These are phyloP conservation scores for Auricularia cornea DNA, from an alignment of 768 basidiomycete genomes.

Conservation along the genomic window DNA sequence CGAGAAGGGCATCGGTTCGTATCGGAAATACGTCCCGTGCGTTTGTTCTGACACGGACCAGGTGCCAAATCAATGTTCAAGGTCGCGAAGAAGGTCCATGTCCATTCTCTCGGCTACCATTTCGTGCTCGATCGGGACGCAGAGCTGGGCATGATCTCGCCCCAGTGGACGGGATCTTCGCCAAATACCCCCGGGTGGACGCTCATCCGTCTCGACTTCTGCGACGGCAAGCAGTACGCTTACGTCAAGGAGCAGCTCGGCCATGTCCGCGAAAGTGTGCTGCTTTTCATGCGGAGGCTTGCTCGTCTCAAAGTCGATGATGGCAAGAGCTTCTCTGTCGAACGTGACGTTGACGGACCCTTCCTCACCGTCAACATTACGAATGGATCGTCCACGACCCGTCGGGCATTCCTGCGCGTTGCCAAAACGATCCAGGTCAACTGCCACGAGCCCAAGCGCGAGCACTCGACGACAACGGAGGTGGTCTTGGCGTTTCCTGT, in stretches of 20 bases:
- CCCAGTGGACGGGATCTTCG: constrained; percentile 6
- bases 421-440: not conserved
- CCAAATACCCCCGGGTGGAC: constrained; percentile 13
- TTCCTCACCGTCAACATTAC: not conserved
- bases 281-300: constrained; percentile 18
- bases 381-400: not conserved
- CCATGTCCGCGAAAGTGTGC: constrained; percentile 14
- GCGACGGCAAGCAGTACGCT: constrained; percentile 1
- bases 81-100: constrained; percentile 16
- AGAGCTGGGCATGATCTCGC: constrained; percentile 19
- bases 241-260: constrained; percentile 10
- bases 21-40: not conserved
- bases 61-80: constrained; percentile 23
- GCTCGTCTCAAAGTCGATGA: constrained; percentile 9
- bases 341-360: not conserved
- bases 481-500: constrained; percentile 19
- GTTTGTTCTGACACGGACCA: not conserved
- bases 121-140: constrained; percentile 15
- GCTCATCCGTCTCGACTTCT: constrained; percentile 14
- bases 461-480: constrained; percentile 11
- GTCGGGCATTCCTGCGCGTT: not conserved
- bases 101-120: constrained; percentile 14
- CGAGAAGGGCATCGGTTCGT: constrained; percentile 21
- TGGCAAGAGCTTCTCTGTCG: not conserved
- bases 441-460: constrained; percentile 10